Evolutionary conservation across 371 early-diverging fungal genomes (phyloP), one percentile per base, ranked within the genome.

Genomic region (Batkoa obscura): DNA sequence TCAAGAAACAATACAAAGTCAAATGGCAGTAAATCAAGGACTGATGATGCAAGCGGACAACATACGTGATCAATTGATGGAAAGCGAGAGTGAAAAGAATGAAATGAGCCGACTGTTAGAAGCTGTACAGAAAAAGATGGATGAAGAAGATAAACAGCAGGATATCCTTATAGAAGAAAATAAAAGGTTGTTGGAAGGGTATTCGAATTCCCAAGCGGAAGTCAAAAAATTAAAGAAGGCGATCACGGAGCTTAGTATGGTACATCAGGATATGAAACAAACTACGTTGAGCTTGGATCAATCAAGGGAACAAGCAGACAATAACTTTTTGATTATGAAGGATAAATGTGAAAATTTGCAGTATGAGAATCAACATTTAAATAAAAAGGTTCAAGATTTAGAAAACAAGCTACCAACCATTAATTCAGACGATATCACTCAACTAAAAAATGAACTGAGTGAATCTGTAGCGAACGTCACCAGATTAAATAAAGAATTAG

Each of bases 201-300:
- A 43, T 12, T 42, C 41, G 8, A 43, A 55, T 13, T 12, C 55
- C 3, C 41, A 15, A 12, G 4, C 8, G 4, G 55, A 55, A 31
- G 31, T 33, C 34, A 55, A 55, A 23, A 39, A 55, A 30, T 33
- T 55, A 15, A 55, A 55, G 31, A n/a, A 33, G 12, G 55, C 55
- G 4, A 4, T 55, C 5, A 43, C 43, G 8, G 55, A 55, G 15
- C 30, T 55, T 10, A 42, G 12, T 3, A 34, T n/a, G 41, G 30
- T 55, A 2, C 39, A 55, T 30, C 41, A 55, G 34, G 55, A 38
- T 32, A 43, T 38, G 30, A 55, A 43, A 10, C 6, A 55, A 4
- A 33, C 55, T 8, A 38, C 15, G 2, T 32, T 34, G 5, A 45
- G 30, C 5, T 31, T 55, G 42, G 55, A 55, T 17, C 55, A 55